These are phyloP conservation scores for Ambrosiella beaveri DNA, from an alignment of 2,329 filamentous ascomycete genomes.

Conservation along the genomic window DNA sequence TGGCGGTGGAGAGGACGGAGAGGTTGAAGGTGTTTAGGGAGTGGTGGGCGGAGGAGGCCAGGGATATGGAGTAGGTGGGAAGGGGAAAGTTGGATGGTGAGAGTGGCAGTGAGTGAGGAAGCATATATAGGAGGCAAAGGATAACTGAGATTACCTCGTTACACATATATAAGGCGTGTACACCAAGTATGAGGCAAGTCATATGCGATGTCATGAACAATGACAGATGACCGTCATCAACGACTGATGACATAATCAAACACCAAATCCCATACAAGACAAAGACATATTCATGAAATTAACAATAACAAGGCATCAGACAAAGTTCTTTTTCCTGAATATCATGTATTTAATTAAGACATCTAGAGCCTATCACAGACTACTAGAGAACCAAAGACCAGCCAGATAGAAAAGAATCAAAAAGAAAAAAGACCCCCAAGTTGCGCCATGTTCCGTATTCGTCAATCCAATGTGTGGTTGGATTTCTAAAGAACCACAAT, in stretches of 20 bases:
- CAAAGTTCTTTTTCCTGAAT: neutral
- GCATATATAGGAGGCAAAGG: neutral
- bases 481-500: neutral
- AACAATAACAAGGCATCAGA: neutral
- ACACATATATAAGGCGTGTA: no score
- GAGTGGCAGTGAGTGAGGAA: neutral
- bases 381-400: no score
- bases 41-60: conserved; percentile 41
- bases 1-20: conserved; percentile 37
- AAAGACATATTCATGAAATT: neutral
- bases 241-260: neutral
- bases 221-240: no score
- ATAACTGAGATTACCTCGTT: no score
- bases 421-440: neutral
- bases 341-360: neutral
- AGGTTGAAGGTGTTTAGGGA: conserved; percentile 34
- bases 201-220: no score
- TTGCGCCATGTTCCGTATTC: conserved; percentile 4
- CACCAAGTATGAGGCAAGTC: no score
- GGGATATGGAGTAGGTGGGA: neutral
- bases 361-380: neutral
- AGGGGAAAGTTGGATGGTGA: neutral
- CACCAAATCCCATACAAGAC: neutral
- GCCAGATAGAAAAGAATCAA: neutral
- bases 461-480: neutral